Evolutionary conservation across 2,329 filamentous ascomycete genomes (phyloP).

Genomic region (Ascochyta rabiei): DNA sequence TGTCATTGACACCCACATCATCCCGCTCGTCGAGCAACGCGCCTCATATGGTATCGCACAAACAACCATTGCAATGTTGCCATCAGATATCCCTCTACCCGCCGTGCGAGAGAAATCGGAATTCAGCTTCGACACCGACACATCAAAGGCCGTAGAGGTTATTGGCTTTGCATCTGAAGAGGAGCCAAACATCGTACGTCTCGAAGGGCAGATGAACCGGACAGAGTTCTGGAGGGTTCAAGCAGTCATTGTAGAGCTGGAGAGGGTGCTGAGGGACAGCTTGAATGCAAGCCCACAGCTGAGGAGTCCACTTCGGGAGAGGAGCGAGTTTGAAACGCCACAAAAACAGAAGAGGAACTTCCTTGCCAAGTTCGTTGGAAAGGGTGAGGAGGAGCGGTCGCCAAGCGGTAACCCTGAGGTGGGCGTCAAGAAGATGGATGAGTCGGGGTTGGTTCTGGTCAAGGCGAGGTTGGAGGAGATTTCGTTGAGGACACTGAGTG

Average conservation of each 20-base stretch:
- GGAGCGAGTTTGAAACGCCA: neutral
- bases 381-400: constrained; percentile 28
- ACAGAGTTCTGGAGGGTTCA: constrained; percentile 53
- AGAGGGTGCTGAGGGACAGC: constrained; percentile 38
- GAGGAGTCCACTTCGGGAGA: constrained; percentile 10
- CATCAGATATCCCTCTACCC: constrained; percentile 48
- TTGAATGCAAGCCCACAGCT: constrained; percentile 34
- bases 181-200: constrained; percentile 47
- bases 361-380: constrained; percentile 31
- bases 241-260: constrained; percentile 50
- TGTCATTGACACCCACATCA: constrained; percentile 49
- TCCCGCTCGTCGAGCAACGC: constrained; percentile 50
- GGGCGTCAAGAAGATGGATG: constrained; percentile 17
- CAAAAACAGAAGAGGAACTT: constrained; percentile 24
- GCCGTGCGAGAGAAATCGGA: constrained; percentile 34
- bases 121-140: constrained; percentile 35
- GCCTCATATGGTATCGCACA: constrained; percentile 51
- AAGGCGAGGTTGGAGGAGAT: constrained; percentile 41
- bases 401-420: constrained; percentile 30
- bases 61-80: constrained; percentile 53
- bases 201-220: constrained; percentile 49
- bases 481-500: constrained; percentile 41
- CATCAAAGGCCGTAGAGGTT: constrained; percentile 39
- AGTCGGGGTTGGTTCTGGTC: constrained; percentile 31
- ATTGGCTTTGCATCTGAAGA: constrained; percentile 50